Conservation (phyloP, 805 yeast species). For the Kazachstania taianensis region DNA sequence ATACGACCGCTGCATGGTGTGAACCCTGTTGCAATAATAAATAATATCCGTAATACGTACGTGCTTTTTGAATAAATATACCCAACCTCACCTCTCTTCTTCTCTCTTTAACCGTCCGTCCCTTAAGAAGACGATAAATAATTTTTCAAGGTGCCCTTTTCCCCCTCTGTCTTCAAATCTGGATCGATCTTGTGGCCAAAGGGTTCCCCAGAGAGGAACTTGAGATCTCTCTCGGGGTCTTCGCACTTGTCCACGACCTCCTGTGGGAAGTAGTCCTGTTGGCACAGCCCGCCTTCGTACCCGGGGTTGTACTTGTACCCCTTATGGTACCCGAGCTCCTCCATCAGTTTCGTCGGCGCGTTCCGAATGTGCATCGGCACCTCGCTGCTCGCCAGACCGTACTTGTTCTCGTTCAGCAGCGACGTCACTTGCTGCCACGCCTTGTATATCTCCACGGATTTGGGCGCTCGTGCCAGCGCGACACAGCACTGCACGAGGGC, state of each 20-base stretch:
- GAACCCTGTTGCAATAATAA: too few species aligned
- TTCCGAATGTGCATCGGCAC: slow-evolving; percentile 76
- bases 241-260: slow-evolving; percentile 31
- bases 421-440: slow-evolving; percentile 64
- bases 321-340: slow-evolving; percentile 74
- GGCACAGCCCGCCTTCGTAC: slow-evolving; percentile 58
- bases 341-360: slow-evolving; percentile 90
- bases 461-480: slow-evolving; percentile 76
- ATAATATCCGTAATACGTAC: too few species aligned
- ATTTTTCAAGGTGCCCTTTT: too few species aligned
- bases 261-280: slow-evolving; percentile 68
- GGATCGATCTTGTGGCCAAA: slow-evolving; percentile 41
- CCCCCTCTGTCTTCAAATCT: slow-evolving; percentile 22
- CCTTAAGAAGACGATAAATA: too few species aligned
- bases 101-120: too few species aligned
- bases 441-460: slow-evolving; percentile 77
- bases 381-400: slow-evolving; percentile 38
- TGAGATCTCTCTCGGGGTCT: slow-evolving; percentile 26
- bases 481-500: slow-evolving; percentile 87
- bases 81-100: too few species aligned
- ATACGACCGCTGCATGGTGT: too few species aligned
- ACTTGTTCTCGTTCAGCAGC: slow-evolving; percentile 44
- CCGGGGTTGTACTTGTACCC: slow-evolving; percentile 86
- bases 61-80: too few species aligned
- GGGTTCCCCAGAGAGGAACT: slow-evolving; percentile 44